phyloP scores from a whole-genome alignment of 371 early-diverging fungal genomes.

The Nosema muscidifuracis region DNA sequence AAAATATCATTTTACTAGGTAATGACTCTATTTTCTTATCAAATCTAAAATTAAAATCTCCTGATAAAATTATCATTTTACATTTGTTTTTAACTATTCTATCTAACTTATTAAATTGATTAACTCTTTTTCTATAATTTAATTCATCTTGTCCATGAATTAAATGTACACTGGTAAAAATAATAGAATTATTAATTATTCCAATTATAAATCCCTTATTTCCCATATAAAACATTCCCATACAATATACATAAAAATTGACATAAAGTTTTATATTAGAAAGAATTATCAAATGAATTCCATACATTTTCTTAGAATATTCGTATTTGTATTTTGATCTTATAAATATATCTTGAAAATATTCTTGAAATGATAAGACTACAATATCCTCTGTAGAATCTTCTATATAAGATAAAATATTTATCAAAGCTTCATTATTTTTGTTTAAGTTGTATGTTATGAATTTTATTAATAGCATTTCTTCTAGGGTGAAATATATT shows the following conservation, averaged over 20 bases:
- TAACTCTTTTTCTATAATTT: neutral
- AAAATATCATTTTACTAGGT: neutral
- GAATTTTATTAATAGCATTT: neutral
- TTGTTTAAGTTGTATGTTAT: constrained; percentile 12
- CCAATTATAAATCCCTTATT: constrained; percentile 4
- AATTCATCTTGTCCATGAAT: neutral
- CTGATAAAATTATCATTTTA: neutral
- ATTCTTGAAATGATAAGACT: constrained; percentile 5
- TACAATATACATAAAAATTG: neutral
- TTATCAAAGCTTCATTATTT: neutral
- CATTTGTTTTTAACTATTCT: neutral
- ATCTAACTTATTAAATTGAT: neutral
- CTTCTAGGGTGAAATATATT: neutral
- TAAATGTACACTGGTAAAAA: constrained; percentile 3
- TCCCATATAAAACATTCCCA: neutral
- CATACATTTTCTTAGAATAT: constrained; percentile 5
- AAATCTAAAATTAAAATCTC: constrained; percentile 10
- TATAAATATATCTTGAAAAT: neutral
- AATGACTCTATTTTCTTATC: neutral
- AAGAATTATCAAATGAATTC: neutral
- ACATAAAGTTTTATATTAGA: neutral
- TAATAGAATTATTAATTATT: neutral
- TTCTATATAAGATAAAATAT: neutral
- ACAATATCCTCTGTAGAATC: neutral
- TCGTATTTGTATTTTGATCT: neutral